Evolutionary conservation across 2,329 filamentous ascomycete species (phyloP), one percentile per base, ranked within the genome.

Genomic region (Sarocladium brachiariae): DNA sequence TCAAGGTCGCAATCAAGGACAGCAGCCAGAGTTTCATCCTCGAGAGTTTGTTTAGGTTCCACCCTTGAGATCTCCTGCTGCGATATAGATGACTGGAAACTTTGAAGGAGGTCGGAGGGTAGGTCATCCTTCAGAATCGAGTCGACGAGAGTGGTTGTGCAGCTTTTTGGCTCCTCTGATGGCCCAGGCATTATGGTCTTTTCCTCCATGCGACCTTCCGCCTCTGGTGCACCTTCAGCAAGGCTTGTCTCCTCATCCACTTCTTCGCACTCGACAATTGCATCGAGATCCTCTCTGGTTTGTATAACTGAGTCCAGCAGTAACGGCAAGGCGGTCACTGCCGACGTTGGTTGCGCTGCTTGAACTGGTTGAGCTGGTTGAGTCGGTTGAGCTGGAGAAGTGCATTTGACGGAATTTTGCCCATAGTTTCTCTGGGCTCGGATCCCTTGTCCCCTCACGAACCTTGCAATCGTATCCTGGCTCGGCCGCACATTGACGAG

Each of bases 381-480:
- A 7, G 27, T 7, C 13, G 7, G 27, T 30, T 30, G 27, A 30
- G 7, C 7, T 30, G 27, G 27, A 7, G 27, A 7, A 7, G 7
- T 30, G 7, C 27, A 13, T 7, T 13, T 30, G 27, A 30, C 27
- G 13, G 13, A 13, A 30, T 30, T 30, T 7, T 13, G 7, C 13
- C 27, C 53, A 2, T 37, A 50, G 27, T 63, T 61, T 34, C 63
- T 63, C 57, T 67, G 68, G 50, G 56, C 66, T 1, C 52, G 51
- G 2, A 56, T 56, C 1, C 61, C 63, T n/a, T 65, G 63, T 0
- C 67, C 64, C 31, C 67, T 64, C 7, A 78, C 63, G 52, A 83
- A 83, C 31, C 70, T 60, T 16, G 77, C 68, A 54, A 84, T 79
- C 0, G 74, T 78, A 37, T 74, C 74, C 59, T 83, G 80, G 30